A percentile compares a stretch with the other conserved stretches of the same genome.
These are phyloP conservation scores for Rhododendron ferrugineum DNA, from an alignment of 148 eudicot genomes.

Conservation along the genomic window DNA sequence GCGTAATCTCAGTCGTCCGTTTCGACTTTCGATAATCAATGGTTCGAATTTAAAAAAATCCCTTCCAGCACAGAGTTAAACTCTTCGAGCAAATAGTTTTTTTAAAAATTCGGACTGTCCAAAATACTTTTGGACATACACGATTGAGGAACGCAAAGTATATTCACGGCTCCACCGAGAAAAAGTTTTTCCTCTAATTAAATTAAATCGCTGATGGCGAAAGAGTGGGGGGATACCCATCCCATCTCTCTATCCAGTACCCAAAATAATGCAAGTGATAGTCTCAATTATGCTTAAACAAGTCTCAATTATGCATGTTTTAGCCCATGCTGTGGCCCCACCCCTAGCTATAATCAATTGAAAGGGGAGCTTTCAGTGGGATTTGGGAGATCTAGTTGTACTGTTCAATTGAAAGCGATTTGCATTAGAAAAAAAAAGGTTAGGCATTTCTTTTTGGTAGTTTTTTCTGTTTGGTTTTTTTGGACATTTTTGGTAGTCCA, in stretches of 20 bases:
- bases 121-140: too few relatives aligned
- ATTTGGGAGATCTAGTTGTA: neutral
- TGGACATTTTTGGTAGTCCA: neutral
- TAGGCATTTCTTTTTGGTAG: too few relatives aligned
- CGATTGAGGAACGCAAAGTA: too few relatives aligned
- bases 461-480: neutral
- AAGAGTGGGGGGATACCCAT: neutral
- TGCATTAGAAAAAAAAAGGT: neutral
- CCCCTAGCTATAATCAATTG: neutral
- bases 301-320: neutral
- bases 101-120: too few relatives aligned
- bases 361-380: neutral
- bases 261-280: neutral
- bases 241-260: neutral
- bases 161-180: too few relatives aligned
- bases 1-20: accelerated
- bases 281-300: neutral
- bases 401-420: neutral
- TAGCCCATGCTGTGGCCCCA: neutral
- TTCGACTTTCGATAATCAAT: too few relatives aligned
- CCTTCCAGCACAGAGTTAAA: too few relatives aligned
- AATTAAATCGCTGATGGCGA: neutral
- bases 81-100: too few relatives aligned
- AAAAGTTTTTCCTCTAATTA: neutral
- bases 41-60: too few relatives aligned